A percentile compares a stretch with the other conserved stretches of the same genome.
Evolutionary conservation across 306 rosid species (phyloP).

Genomic region (Senna tora): DNA sequence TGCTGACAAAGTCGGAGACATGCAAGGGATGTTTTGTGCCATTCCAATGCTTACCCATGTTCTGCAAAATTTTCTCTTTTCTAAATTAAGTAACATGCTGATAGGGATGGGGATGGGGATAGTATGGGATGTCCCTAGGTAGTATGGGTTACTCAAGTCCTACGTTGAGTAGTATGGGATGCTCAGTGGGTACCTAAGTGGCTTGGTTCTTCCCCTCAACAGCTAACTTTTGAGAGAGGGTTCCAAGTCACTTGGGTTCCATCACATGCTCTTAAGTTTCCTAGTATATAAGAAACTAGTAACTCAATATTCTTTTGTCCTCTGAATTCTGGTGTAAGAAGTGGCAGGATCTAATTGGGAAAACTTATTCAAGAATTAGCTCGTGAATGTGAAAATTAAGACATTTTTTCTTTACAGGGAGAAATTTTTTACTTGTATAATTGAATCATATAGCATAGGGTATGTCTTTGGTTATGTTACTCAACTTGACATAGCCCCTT

Average conservation of each 20-base stretch:
- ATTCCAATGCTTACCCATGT: neutral
- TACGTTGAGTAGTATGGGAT: no score
- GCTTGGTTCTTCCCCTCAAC: no score
- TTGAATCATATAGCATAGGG: slow-evolving; percentile 13
- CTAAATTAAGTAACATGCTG: neutral
- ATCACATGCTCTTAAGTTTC: neutral
- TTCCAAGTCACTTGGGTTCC: no score
- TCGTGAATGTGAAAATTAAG: slow-evolving; percentile 7
- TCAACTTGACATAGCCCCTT: neutral
- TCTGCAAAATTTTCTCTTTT: slow-evolving; percentile 6
- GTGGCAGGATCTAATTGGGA: slow-evolving; percentile 15
- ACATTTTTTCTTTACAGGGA: slow-evolving; percentile 3
- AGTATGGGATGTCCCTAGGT: no score
- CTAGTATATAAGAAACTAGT: slow-evolving; percentile 1
- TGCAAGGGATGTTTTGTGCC: neutral
- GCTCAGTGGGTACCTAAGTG: no score
- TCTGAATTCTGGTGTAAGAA: slow-evolving; percentile 19
- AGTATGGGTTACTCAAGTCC: no score
- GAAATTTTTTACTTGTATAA: slow-evolving; percentile 7
- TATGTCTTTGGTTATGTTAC: neutral
- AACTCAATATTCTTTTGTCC: neutral
- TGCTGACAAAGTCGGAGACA: neutral
- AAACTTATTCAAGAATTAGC: neutral
- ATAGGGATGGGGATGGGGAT: no score
- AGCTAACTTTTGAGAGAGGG: no score